Base-by-base conservation (phyloP, 2,329 filamentous ascomycete genomes). In the Penicillium glabrum region DNA sequence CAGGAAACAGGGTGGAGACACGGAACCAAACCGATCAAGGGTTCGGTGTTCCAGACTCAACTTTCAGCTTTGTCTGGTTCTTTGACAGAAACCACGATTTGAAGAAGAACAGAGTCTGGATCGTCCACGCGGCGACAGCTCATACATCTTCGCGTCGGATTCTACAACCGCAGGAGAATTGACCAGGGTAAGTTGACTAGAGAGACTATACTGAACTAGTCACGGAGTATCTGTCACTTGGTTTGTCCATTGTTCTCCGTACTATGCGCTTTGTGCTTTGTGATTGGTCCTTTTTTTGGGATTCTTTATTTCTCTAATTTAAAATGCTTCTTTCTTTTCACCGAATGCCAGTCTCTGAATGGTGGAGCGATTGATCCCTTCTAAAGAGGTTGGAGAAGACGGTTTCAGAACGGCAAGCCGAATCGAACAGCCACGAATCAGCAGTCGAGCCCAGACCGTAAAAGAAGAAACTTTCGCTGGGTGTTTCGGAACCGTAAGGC, bases 401-500 rank as follows among this genome's bases (percentile, higher is more conserved):
- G 35, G 35, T 39, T 41, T 23, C 39, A 41, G 19, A 23, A 14
- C 39, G 39, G 19, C 39, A 41, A 41, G 39, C 39, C 39, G 39
- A 23, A 13, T 41, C 39, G 39, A 41, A 10, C 44, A 46, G 16
- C 26, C 45, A 16, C 27, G 46, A 33, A 29, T 33, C 46, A 33
- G 33, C 24, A 7, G 26, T 47, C 44, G 29, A 52, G n/a, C 19
- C 41, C 43, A 46, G 33, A 37, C 33, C 31, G 33, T 29, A 19
- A 24, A 13, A 29, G 33, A 33, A 16, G 29, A 47, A 43, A 53
- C 53, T 53, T 57, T 39, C 29, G 35, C 56, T 54, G 54, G 52
- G 23, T 60, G 61, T 62, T 66, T 65, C 61, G 51, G 57, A 63
- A 56, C 37, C 48, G 33, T 23, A 50, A 14, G 58, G 23, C 27